Conservation (phyloP, 2,329 filamentous ascomycete species). For the Aspergillus sp. region DNA sequence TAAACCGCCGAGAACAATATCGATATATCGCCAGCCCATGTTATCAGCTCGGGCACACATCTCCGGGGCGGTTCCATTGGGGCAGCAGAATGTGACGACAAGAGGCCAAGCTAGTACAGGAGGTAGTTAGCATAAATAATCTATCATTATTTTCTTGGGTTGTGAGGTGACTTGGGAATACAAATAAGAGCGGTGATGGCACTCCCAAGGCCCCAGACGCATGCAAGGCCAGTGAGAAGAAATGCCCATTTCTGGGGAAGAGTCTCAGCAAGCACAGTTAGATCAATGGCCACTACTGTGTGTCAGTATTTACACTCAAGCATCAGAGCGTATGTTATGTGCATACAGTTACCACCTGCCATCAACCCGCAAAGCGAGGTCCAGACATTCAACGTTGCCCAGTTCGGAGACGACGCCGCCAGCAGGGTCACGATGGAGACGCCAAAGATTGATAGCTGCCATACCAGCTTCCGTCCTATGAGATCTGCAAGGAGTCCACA, state of each 20-base stretch:
- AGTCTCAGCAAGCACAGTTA: background rate
- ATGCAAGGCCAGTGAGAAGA: background rate
- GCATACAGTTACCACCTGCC: constrained; percentile 22
- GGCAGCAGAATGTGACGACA: constrained; percentile 28
- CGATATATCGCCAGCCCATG: constrained; percentile 51
- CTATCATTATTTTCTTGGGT: accelerated
- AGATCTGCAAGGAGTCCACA: constrained; percentile 9
- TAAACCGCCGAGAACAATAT: constrained; percentile 53
- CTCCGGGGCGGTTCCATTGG: constrained; percentile 22
- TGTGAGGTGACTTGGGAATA: background rate
- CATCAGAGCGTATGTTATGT: background rate
- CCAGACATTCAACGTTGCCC: constrained; percentile 1
- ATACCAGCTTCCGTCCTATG: constrained; percentile 8
- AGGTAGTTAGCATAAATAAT: too few species aligned
- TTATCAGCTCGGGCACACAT: constrained; percentile 24
- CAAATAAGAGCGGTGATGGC: background rate
- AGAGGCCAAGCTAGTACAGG: constrained; percentile 27
- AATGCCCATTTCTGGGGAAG: background rate
- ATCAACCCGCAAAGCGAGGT: background rate
- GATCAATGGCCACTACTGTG: constrained; percentile 19
- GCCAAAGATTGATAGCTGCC: constrained; percentile 9
- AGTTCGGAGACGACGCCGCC: constrained; percentile 5
- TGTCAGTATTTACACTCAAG: background rate
- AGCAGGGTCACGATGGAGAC: constrained; percentile 9
- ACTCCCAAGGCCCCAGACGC: constrained; percentile 39